These are phyloP conservation scores for Purpureocillium takamizusanense DNA, from an alignment of 2,329 filamentous ascomycete species.

Conservation along the genomic window DNA sequence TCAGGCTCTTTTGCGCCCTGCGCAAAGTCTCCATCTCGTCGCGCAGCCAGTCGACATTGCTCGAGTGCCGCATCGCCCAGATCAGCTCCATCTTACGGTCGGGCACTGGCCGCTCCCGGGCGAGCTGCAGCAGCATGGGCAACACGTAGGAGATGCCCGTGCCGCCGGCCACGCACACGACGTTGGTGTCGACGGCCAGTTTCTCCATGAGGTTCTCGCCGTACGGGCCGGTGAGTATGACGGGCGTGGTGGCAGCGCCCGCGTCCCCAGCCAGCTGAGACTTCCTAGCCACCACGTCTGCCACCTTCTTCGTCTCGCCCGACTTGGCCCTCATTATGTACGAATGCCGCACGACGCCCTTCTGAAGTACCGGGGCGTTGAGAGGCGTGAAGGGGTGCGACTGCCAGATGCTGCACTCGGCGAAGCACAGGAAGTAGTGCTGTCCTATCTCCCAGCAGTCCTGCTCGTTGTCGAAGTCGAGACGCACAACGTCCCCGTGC, in stretches of 20 bases:
- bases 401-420: conserved; percentile 59
- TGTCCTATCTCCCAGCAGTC: conserved; percentile 57
- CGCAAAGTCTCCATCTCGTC: conserved; percentile 44
- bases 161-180: conserved; percentile 29
- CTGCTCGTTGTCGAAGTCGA: conserved; percentile 57
- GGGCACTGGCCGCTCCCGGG: conserved; percentile 31
- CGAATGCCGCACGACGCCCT: conserved; percentile 36
- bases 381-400: conserved; percentile 63
- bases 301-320: conserved; percentile 51
- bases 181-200: conserved; percentile 28
- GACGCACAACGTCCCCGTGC: conserved; percentile 53
- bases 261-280: no score
- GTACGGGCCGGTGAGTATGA: conserved; percentile 57
- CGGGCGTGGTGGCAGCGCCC: conserved; percentile 31
- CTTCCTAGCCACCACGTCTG: conserved; percentile 31
- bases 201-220: conserved; percentile 39
- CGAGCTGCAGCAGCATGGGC: conserved; percentile 23
- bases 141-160: conserved; percentile 31
- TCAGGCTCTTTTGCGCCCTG: conserved; percentile 22
- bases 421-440: conserved; percentile 64
- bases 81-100: conserved; percentile 49
- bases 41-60: conserved; percentile 49
- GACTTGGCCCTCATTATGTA: conserved; percentile 49
- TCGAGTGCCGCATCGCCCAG: conserved; percentile 50
- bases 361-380: conserved; percentile 35